A percentile compares a stretch with the other conserved stretches of the same genome.
These are phyloP conservation scores for Camellia sinensis DNA, from an alignment of 148 eudicot genomes.

Conservation along the genomic window DNA sequence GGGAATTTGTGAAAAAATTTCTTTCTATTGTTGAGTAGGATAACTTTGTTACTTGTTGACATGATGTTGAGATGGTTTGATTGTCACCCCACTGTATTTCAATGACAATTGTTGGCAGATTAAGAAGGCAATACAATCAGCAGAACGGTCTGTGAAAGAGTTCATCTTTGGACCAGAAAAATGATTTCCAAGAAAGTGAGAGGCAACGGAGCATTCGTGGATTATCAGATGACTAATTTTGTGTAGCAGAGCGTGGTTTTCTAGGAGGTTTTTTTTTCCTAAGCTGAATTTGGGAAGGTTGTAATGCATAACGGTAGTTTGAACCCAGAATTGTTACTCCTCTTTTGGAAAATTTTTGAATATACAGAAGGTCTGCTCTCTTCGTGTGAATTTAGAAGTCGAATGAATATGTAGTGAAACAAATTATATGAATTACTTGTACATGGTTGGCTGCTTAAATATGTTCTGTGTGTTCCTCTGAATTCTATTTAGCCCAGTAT, in stretches of 20 bases:
- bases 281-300: not conserved
- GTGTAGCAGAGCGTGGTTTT: not conserved
- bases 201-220: slow-evolving; percentile 31
- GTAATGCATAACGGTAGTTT: not conserved
- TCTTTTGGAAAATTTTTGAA: not conserved
- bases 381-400: not conserved
- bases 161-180: slow-evolving; percentile 57
- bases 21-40: not conserved
- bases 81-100: not conserved
- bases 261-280: not conserved
- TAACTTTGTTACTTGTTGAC: not conserved
- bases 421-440: too few relatives aligned
- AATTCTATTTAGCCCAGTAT: too few relatives aligned
- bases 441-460: too few relatives aligned
- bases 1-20: not conserved
- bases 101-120: slow-evolving; percentile 42
- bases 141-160: slow-evolving; percentile 60
- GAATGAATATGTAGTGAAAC: not conserved
- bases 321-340: not conserved
- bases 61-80: not conserved
- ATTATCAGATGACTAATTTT: not conserved
- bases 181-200: slow-evolving; percentile 25
- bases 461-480: too few relatives aligned
- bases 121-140: slow-evolving; percentile 57
- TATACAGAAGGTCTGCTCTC: not conserved